These are phyloP conservation scores for Lactarius sanguifluus DNA, from an alignment of 768 basidiomycete species.

Conservation along the genomic window DNA sequence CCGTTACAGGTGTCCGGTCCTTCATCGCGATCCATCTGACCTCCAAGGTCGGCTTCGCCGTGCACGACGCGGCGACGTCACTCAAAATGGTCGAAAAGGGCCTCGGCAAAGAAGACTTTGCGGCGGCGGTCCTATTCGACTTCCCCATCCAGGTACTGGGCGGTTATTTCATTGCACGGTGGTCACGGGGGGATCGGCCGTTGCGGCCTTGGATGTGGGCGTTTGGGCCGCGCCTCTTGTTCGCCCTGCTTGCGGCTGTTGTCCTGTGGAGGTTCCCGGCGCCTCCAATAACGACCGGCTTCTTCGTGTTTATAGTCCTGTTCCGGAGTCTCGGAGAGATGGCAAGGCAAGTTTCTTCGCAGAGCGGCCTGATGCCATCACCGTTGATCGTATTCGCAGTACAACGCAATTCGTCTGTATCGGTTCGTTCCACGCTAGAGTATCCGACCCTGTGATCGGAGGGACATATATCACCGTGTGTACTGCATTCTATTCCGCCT, in stretches of 20 bases:
- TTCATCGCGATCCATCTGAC: slow-evolving; percentile 86
- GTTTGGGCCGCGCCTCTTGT: slow-evolving; percentile 81
- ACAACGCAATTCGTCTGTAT: slow-evolving; percentile 98
- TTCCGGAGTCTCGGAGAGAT: slow-evolving; percentile 85
- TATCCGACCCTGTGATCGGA: slow-evolving; percentile 95
- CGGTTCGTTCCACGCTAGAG: slow-evolving; percentile 93
- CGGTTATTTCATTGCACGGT: slow-evolving; percentile 90
- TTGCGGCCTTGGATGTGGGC: slow-evolving; percentile 88
- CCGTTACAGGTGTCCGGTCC: slow-evolving; percentile 76
- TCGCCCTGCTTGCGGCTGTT: slow-evolving; percentile 69
- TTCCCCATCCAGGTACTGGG: slow-evolving; percentile 96
- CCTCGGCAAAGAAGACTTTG: slow-evolving; percentile 90
- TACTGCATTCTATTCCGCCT: slow-evolving; percentile 10
- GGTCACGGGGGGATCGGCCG: slow-evolving; percentile 79
- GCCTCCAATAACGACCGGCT: slow-evolving; percentile 67
- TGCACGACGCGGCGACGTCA: slow-evolving; percentile 87
- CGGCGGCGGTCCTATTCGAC: slow-evolving; percentile 90
- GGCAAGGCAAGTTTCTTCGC: slow-evolving; percentile 58
- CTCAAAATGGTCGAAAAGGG: slow-evolving; percentile 98
- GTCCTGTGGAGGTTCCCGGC: slow-evolving; percentile 85
- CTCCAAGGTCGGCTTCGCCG: slow-evolving; percentile 91
- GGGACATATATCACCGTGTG: slow-evolving; percentile 99
- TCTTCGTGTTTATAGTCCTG: slow-evolving; percentile 77
- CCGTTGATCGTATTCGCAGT: slow-evolving; percentile 41
- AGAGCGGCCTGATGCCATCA: slow-evolving; percentile 14